Conservation (phyloP, 805 yeast genomes). For the Metschnikowia lunata region DNA sequence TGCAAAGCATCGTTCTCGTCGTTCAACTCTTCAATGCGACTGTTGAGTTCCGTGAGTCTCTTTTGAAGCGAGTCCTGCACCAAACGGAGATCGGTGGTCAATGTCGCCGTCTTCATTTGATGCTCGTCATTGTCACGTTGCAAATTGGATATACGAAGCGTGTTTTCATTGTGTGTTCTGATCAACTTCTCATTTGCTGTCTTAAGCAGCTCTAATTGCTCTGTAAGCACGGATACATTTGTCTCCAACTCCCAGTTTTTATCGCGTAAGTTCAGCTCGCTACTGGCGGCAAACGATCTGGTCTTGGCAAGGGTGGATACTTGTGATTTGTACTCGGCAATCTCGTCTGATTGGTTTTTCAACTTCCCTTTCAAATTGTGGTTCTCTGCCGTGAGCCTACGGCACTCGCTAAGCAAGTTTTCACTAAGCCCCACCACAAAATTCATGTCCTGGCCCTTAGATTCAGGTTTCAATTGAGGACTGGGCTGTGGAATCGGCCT, state of each 20-base stretch:
- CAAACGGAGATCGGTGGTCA: constrained; percentile 36
- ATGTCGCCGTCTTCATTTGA: constrained; percentile 34
- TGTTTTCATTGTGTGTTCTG: constrained; percentile 30
- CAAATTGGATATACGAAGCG: constrained; percentile 21
- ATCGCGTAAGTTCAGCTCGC: constrained; percentile 52
- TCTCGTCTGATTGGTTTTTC: constrained; percentile 41
- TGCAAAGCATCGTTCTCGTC: constrained; percentile 64
- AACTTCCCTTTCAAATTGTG: constrained; percentile 42
- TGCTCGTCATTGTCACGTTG: constrained; percentile 49
- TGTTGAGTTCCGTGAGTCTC: constrained; percentile 47
- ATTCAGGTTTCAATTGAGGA: constrained; percentile 39
- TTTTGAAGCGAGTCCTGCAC: constrained; percentile 32
- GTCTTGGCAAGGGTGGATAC: constrained; percentile 31
- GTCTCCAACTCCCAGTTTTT: constrained; percentile 63
- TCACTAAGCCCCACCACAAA: constrained; percentile 74
- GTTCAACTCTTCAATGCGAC: constrained; percentile 54
- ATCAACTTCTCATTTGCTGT: constrained; percentile 38
- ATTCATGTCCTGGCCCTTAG: constrained; percentile 58
- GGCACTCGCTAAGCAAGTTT: constrained; percentile 63
- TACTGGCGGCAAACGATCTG: constrained; percentile 29
- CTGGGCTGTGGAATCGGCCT: constrained; percentile 18
- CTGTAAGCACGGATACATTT: constrained; percentile 42
- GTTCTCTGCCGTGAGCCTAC: constrained; percentile 65
- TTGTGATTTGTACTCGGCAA: constrained; percentile 35
- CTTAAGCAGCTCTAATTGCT: constrained; percentile 37